Percentiles rank a stretch among this genome's conserved stretches.
These are phyloP conservation scores for Tolypocladium ophioglossoides DNA, from an alignment of 2,329 filamentous ascomycete genomes.

Conservation along the genomic window DNA sequence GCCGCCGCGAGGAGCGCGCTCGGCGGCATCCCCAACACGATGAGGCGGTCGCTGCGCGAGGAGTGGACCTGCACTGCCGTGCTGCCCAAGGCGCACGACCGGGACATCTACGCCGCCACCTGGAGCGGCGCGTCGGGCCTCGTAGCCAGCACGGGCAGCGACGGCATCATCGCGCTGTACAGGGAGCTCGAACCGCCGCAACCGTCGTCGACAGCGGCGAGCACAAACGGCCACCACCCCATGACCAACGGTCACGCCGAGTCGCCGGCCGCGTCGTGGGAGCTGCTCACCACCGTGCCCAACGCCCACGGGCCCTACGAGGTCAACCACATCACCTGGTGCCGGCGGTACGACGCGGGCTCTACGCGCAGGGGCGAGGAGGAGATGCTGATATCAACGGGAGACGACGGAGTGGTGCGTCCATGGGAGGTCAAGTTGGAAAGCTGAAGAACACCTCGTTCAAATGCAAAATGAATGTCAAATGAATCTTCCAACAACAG, in stretches of 20 bases:
- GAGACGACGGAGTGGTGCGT: conserved; percentile 81
- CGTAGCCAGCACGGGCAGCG: conserved; percentile 81
- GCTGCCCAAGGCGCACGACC: conserved; percentile 65
- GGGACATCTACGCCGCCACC: conserved; percentile 72
- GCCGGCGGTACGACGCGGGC: conserved; percentile 60
- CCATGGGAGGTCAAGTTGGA: conserved; percentile 56
- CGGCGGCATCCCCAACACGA: conserved; percentile 75
- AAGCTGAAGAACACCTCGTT: neutral
- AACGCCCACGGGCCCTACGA: conserved; percentile 87
- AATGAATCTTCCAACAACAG: neutral
- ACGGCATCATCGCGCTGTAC: conserved; percentile 74
- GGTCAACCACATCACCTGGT: conserved; percentile 88
- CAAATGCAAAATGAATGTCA: neutral
- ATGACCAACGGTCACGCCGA: neutral
- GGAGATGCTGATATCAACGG: conserved; percentile 83
- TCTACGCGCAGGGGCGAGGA: conserved; percentile 47
- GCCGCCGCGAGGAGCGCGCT: conserved; percentile 29
- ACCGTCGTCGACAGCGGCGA: conserved; percentile 10
- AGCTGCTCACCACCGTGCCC: conserved; percentile 54
- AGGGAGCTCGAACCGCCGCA: conserved; percentile 41
- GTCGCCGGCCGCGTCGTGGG: conserved; percentile 40
- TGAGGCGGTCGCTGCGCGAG: conserved; percentile 68
- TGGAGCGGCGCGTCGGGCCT: conserved; percentile 74
- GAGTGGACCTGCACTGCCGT: conserved; percentile 69
- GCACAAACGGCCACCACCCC: neutral